These are phyloP conservation scores for Lachnum nothofagi DNA, from an alignment of 2,329 filamentous ascomycete species.

Conservation along the genomic window DNA sequence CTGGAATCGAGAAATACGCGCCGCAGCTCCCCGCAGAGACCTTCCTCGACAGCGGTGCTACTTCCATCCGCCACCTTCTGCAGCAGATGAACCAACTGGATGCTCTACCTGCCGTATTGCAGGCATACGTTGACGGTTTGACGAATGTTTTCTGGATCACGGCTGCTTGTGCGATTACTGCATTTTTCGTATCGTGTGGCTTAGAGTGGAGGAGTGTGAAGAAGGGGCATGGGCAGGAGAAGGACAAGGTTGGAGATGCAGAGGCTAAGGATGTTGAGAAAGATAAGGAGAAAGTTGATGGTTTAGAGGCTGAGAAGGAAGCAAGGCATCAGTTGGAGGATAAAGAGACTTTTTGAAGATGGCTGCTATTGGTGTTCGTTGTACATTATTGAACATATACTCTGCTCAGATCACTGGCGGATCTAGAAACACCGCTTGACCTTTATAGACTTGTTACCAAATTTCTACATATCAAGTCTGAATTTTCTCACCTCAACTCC, in stretches of 20 bases:
- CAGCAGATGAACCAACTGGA: conserved; percentile 38
- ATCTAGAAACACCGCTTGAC: too few species aligned
- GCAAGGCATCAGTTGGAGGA: too few species aligned
- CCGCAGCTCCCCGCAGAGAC: conserved; percentile 43
- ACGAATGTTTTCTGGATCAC: conserved; percentile 49
- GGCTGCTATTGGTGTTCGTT: too few species aligned
- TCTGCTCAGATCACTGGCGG: too few species aligned
- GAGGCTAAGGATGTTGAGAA: background rate
- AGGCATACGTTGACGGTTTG: conserved; percentile 52
- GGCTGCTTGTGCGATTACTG: conserved; percentile 42
- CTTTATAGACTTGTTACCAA: too few species aligned
- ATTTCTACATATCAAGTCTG: too few species aligned
- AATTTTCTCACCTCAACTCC: too few species aligned
- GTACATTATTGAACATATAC: too few species aligned
- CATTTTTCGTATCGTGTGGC: conserved; percentile 41
- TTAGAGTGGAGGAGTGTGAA: conserved; percentile 53
- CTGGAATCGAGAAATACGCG: conserved; percentile 42
- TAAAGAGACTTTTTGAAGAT: too few species aligned
- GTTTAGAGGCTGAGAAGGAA: background rate
- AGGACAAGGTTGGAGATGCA: conserved; percentile 4
- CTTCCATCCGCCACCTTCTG: conserved; percentile 44
- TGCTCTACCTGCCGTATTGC: conserved; percentile 41
- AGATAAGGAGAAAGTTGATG: background rate
- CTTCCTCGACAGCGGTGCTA: conserved; percentile 51
- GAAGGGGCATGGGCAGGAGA: conserved; percentile 31